Evolutionary conservation across 192 early-diverging fungal species (phyloP), one percentile per base, ranked within the genome.

Genomic region (Backusella luteola): DNA sequence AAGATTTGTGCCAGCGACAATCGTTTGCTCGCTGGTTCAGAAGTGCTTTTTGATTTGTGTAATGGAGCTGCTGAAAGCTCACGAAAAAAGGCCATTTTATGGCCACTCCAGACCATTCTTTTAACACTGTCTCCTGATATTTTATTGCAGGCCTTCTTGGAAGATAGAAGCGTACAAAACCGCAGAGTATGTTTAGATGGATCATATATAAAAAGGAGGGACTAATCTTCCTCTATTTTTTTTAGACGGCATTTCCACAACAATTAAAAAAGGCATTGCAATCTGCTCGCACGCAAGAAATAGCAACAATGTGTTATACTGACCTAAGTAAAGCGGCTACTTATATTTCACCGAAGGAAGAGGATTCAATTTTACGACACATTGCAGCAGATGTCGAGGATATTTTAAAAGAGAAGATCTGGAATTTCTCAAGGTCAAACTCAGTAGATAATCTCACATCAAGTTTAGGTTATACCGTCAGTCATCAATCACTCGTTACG

Each of bases 41-140:
- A 95, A 66, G 82, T 88, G 32, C 85, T 95, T 23, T 95, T 95
- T 78, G 90, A 93, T 71, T 87, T 89, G 38, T 88, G 92, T 53
- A 79, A 71, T 53, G 79, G 91, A 34, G 87, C 91, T 26, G 73
- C 73, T 17, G 80, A 81, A 53, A 91, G 84, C 52, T 81, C 86
- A n/a, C 84, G 88, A 44, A 87, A 90, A 29, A 89, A 92, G 70
- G 81, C 90, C 14, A 81, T 89, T 8, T 93, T 93, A 76, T 96
- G 95, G 94, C 96, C 96, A 38, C 87, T 95, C 35, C 91, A 93
- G 80, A 90, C 93, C 1, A 88, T 95, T 88, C 88, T 98, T 19
- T 80, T 97, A 23, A 81, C 90, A 52, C 80, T 98, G 29, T 94
- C 94, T 66, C 96, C 96, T 0, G 96, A 98, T 73, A 85, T 93